Percentiles rank a stretch among this genome's conserved stretches.
Evolutionary conservation across 1,284 basidiomycete genomes (phyloP).

Genomic region (Ustilago cynodontis): DNA sequence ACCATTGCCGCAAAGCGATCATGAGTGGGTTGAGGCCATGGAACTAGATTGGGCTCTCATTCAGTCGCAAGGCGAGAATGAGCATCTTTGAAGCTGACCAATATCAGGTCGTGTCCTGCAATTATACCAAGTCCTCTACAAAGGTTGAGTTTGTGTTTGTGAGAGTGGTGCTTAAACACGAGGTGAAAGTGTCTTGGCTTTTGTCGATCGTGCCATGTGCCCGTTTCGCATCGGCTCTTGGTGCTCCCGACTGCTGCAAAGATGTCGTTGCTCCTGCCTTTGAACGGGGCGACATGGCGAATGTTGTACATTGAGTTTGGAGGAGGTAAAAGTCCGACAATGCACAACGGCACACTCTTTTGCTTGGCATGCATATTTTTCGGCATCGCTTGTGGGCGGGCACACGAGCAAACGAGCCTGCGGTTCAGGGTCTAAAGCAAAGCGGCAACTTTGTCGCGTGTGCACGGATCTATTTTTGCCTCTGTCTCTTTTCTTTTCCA

Average conservation of each 20-base stretch:
- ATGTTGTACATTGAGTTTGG: background rate
- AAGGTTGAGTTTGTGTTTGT: background rate
- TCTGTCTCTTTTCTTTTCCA: too few species aligned
- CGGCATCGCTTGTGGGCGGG: slow-evolving; percentile 16
- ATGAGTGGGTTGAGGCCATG: slow-evolving; percentile 50
- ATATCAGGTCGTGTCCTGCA: background rate
- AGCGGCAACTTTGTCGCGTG: background rate
- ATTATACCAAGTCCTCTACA: too few species aligned
- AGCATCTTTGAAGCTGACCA: slow-evolving; percentile 12
- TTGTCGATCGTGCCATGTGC: background rate
- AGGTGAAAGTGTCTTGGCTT: background rate
- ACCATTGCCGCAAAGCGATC: slow-evolving; percentile 33
- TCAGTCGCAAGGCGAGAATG: background rate
- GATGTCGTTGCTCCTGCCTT: background rate
- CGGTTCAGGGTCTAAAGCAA: background rate
- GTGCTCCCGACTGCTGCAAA: background rate
- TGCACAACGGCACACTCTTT: slow-evolving; percentile 22
- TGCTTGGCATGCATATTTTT: slow-evolving; percentile 31
- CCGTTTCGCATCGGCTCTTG: background rate
- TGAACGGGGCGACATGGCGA: too few species aligned
- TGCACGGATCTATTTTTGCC: background rate
- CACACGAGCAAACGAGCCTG: too few species aligned
- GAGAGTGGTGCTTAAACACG: background rate
- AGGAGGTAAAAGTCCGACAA: background rate
- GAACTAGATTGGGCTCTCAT: slow-evolving; percentile 48